Evolutionary conservation across 2,329 filamentous ascomycete species (phyloP).

Genomic region (Aureobasidium sp.): DNA sequence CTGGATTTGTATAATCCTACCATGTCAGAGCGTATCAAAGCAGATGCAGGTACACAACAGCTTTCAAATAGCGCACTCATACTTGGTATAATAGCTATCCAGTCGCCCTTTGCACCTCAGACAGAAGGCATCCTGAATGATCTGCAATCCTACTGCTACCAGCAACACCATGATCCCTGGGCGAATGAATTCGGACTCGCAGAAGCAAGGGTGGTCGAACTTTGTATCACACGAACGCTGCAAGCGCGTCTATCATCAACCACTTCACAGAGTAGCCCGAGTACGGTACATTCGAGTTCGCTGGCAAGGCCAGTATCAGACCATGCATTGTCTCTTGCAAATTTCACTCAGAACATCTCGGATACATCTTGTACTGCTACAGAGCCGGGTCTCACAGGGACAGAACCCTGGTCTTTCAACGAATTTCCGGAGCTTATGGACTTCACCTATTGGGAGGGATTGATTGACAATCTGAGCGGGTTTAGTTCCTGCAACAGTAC

Average conservation of each 20-base stretch:
- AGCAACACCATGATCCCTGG: background rate
- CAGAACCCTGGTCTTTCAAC: background rate
- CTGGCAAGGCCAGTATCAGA: background rate
- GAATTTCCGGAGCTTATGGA: slow-evolving; percentile 2
- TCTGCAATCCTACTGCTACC: slow-evolving; percentile 1
- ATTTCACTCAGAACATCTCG: too few species aligned
- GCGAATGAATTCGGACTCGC: background rate
- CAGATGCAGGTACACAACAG: background rate
- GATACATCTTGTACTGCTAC: background rate
- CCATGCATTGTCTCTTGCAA: background rate
- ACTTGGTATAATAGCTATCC: background rate
- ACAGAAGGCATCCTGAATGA: background rate
- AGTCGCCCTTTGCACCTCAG: background rate
- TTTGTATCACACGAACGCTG: background rate
- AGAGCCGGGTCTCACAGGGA: background rate
- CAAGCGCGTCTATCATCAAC: background rate
- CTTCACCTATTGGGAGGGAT: background rate
- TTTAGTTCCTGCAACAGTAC: background rate
- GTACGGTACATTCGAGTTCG: background rate
- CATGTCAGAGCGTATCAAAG: background rate
- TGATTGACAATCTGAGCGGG: background rate
- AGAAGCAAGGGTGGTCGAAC: background rate
- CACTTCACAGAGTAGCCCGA: background rate
- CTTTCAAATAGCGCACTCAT: slow-evolving; percentile 1
- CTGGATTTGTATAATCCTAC: background rate